Conservation (phyloP, 1,284 basidiomycete genomes). For the Lentinula novae-zelandiae region DNA sequence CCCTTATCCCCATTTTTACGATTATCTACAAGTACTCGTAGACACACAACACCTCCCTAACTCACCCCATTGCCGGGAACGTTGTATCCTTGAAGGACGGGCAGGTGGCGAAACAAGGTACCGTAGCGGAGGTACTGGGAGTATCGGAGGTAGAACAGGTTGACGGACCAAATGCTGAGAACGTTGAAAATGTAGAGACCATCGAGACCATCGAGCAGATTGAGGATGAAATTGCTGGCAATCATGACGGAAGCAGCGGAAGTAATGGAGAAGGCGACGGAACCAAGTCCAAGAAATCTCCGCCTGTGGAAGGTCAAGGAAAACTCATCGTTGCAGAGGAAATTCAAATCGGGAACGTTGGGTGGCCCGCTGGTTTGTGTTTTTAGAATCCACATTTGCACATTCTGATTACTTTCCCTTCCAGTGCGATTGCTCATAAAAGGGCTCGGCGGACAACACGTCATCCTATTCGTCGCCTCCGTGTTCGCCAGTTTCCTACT, state of each 20-base stretch:
- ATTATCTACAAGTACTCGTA: slow-evolving; percentile 15
- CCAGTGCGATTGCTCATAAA: slow-evolving; percentile 27
- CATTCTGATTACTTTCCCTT: not conserved
- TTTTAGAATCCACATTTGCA: not conserved
- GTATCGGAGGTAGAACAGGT: not conserved
- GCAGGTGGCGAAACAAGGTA: slow-evolving; percentile 36
- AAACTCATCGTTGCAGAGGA: slow-evolving; percentile 60
- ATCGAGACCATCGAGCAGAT: slow-evolving; percentile 24
- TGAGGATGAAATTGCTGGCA: slow-evolving; percentile 29
- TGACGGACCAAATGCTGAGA: slow-evolving; percentile 25
- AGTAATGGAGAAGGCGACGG: slow-evolving; percentile 23
- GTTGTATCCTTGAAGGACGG: slow-evolving; percentile 53
- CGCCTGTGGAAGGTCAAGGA: slow-evolving; percentile 23
- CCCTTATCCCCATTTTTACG: not conserved
- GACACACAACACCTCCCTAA: slow-evolving; percentile 65
- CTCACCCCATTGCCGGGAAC: slow-evolving; percentile 52
- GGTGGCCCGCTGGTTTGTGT: slow-evolving; percentile 39
- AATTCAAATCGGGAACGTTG: slow-evolving; percentile 51
- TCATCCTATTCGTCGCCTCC: slow-evolving; percentile 18
- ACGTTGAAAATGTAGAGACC: slow-evolving; percentile 28
- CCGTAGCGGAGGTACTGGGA: slow-evolving; percentile 34
- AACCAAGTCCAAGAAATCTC: not conserved
- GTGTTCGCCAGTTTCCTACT: slow-evolving; percentile 26
- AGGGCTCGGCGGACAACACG: slow-evolving; percentile 21
- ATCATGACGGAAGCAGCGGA: not conserved